A percentile compares a stretch with the other conserved stretches of the same genome.
Conservation (phyloP, 805 yeast species). For the Candida ulmi region DNA sequence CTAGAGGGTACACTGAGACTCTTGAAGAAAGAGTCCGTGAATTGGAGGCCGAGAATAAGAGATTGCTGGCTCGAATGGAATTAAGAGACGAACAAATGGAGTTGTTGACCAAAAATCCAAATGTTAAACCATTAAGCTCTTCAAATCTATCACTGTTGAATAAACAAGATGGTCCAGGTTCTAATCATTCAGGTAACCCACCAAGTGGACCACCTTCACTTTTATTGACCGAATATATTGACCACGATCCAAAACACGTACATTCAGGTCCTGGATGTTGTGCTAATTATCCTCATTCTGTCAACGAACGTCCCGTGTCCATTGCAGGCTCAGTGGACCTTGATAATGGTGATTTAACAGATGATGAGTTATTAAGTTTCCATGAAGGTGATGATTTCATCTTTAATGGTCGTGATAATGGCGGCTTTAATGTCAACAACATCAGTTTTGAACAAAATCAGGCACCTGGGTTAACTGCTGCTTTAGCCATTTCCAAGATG, state of each 20-base stretch:
- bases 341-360: slow-evolving; percentile 42
- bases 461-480: slow-evolving; percentile 75
- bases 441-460: slow-evolving; percentile 56
- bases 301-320: slow-evolving; percentile 58
- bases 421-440: slow-evolving; percentile 21
- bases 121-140: slow-evolving; percentile 24
- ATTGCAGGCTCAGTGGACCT: slow-evolving; percentile 56
- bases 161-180: slow-evolving; percentile 10
- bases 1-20: slow-evolving; percentile 88
- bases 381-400: slow-evolving; percentile 3
- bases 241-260: slow-evolving; percentile 27
- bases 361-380: slow-evolving; percentile 34
- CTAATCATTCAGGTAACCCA: not conserved
- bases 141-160: slow-evolving; percentile 29
- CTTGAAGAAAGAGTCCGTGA: slow-evolving; percentile 85
- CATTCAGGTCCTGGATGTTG: slow-evolving; percentile 56
- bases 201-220: slow-evolving; percentile 2
- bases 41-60: slow-evolving; percentile 73
- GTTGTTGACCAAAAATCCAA: slow-evolving; percentile 25
- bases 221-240: slow-evolving; percentile 12
- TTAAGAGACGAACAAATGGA: slow-evolving; percentile 60
- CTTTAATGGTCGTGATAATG: slow-evolving; percentile 2
- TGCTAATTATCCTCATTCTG: slow-evolving; percentile 44
- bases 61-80: slow-evolving; percentile 57
- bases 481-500: slow-evolving; percentile 55